Evolutionary conservation across 225 moss, liverwort and hornwort genomes (phyloP).

Genomic region (Bryum argenteum): DNA sequence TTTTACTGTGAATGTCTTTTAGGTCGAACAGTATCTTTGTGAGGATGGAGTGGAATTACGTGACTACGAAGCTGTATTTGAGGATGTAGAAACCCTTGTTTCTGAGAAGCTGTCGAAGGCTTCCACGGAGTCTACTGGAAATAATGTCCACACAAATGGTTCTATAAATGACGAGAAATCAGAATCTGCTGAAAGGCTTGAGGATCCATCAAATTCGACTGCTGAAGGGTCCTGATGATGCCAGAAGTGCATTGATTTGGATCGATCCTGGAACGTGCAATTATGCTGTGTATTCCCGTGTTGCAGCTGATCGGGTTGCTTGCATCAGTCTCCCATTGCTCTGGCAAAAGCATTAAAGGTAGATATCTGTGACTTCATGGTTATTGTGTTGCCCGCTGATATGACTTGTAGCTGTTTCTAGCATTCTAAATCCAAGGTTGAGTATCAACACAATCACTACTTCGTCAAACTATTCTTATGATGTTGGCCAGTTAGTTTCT

Average conservation of each 20-base stretch:
- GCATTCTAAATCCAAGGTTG: constrained; percentile 18
- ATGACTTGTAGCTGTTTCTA: constrained; percentile 2
- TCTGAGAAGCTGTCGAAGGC: constrained; percentile 39
- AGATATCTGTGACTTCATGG: constrained; percentile 2
- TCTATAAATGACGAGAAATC: constrained; percentile 34
- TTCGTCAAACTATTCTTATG: constrained; percentile 2
- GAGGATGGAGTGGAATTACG: constrained; percentile 73
- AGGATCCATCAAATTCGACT: constrained; percentile 32
- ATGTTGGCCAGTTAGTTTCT: neutral
- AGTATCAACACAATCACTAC: neutral
- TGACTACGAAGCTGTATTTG: constrained; percentile 67
- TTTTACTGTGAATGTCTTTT: constrained; percentile 19
- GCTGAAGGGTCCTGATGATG: constrained; percentile 26
- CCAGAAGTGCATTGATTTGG: constrained; percentile 55
- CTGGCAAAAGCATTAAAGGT: constrained; percentile 87
- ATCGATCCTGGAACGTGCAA: constrained; percentile 81
- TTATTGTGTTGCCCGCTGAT: constrained; percentile 10
- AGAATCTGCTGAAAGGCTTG: constrained; percentile 28
- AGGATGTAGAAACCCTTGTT: constrained; percentile 64
- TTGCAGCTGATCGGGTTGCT: constrained; percentile 57
- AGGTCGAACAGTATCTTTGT: constrained; percentile 79
- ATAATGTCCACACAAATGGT: constrained; percentile 39
- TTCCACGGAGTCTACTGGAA: constrained; percentile 33
- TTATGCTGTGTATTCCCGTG: constrained; percentile 64
- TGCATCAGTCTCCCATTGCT: constrained; percentile 82